Evolutionary conservation across 768 basidiomycete genomes (phyloP).

Genomic region (Lactarius pseudohatsudake): DNA sequence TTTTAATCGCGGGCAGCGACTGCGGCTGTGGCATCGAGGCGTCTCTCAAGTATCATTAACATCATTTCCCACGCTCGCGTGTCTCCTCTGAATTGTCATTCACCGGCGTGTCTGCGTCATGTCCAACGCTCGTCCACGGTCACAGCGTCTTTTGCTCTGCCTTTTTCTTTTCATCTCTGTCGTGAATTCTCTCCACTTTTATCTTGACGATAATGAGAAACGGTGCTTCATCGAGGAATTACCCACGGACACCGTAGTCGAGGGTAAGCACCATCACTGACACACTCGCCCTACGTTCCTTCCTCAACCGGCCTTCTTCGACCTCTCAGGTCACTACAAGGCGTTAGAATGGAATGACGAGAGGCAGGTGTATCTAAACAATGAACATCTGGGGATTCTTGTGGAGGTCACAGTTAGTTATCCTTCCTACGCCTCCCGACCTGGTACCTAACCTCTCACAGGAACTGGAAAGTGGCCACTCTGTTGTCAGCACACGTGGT

Average conservation of each 20-base stretch:
- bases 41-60: background rate
- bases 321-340: slow-evolving; percentile 75
- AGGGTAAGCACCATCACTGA: slow-evolving; percentile 54
- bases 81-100: slow-evolving; percentile 9
- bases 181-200: slow-evolving; percentile 88
- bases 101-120: slow-evolving; percentile 10
- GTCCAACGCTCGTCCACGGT: slow-evolving; percentile 11
- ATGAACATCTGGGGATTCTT: slow-evolving; percentile 80
- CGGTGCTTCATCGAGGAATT: slow-evolving; percentile 97
- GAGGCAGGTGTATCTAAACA: slow-evolving; percentile 61
- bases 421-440: background rate
- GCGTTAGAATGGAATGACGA: slow-evolving; percentile 89
- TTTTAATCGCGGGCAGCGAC: slow-evolving; percentile 65
- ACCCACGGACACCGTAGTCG: slow-evolving; percentile 91
- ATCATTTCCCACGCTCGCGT: slow-evolving; percentile 3
- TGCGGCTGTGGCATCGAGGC: slow-evolving; percentile 51
- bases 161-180: slow-evolving; percentile 44
- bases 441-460: slow-evolving; percentile 36
- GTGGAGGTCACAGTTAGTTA: slow-evolving; percentile 84
- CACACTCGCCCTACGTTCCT: background rate
- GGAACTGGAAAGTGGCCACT: slow-evolving; percentile 84
- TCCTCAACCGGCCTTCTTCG: background rate
- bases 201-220: slow-evolving; percentile 90
- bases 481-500: slow-evolving; percentile 87
- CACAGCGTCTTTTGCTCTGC: slow-evolving; percentile 36